Evolutionary conservation across 2,329 filamentous ascomycete species (phyloP).

Genomic region (Aureobasidium vineae): DNA sequence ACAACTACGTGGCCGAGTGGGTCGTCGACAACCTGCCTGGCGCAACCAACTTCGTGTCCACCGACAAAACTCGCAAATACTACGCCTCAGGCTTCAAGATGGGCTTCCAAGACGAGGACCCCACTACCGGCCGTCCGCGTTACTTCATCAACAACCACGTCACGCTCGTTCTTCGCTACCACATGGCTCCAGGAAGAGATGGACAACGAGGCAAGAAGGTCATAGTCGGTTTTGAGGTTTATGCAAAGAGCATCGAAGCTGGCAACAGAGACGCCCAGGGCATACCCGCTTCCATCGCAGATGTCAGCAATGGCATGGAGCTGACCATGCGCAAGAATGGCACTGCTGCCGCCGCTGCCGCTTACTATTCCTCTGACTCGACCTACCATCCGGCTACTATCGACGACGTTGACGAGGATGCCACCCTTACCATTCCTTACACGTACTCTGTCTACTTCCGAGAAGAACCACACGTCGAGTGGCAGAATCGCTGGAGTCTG

Average conservation of each 20-base stretch:
- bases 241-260: conserved; percentile 75
- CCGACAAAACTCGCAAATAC: conserved; percentile 81
- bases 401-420: conserved; percentile 59
- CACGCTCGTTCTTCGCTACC: conserved; percentile 77
- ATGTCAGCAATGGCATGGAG: conserved; percentile 64
- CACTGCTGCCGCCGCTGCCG: conserved; percentile 52
- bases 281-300: conserved; percentile 66
- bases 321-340: conserved; percentile 65
- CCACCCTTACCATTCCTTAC: conserved; percentile 72
- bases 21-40: conserved; percentile 90
- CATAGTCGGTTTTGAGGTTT: conserved; percentile 86
- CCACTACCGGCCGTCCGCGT: conserved; percentile 58
- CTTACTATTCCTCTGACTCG: conserved; percentile 55
- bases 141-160: conserved; percentile 87
- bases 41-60: conserved; percentile 82
- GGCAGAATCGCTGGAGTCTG: conserved; percentile 81
- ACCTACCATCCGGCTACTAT: conserved; percentile 59
- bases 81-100: conserved; percentile 89
- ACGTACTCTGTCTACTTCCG: conserved; percentile 90
- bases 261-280: conserved; percentile 61
- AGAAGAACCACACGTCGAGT: conserved; percentile 75
- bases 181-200: conserved; percentile 65
- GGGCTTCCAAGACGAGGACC: conserved; percentile 68
- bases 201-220: conserved; percentile 72
- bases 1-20: conserved; percentile 88